These are phyloP conservation scores for Bromus sterilis DNA, from an alignment of 176 grass and related monocot species.

Conservation along the genomic window DNA sequence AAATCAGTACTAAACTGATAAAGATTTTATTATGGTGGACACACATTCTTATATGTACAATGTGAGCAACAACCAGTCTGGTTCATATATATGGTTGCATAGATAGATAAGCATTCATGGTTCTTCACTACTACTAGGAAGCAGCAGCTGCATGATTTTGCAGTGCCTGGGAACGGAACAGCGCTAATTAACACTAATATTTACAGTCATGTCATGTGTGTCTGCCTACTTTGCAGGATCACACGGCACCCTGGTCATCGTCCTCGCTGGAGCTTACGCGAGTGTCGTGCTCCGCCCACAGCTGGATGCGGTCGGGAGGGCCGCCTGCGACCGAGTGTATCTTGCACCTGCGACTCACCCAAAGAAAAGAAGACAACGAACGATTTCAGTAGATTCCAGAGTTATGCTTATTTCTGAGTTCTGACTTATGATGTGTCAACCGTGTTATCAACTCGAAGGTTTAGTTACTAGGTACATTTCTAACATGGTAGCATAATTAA, in stretches of 20 bases:
- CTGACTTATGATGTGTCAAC: background rate
- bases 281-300: background rate
- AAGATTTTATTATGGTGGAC: background rate
- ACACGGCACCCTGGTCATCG: background rate
- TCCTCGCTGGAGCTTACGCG: background rate
- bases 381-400: background rate
- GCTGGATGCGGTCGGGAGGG: background rate
- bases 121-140: background rate
- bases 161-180: background rate
- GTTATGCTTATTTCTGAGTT: background rate
- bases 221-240: background rate
- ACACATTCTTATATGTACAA: slow-evolving; percentile 3
- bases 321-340: background rate
- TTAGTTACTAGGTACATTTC: background rate
- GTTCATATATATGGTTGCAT: background rate
- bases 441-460: background rate
- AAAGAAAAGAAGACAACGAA: background rate
- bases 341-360: background rate
- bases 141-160: background rate
- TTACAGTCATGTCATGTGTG: background rate
- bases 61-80: background rate
- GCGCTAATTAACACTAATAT: background rate
- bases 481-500: background rate
- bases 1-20: background rate
- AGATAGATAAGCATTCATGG: background rate